Conservation (phyloP, 306 rosid genomes). For the Vicia sativa region DNA sequence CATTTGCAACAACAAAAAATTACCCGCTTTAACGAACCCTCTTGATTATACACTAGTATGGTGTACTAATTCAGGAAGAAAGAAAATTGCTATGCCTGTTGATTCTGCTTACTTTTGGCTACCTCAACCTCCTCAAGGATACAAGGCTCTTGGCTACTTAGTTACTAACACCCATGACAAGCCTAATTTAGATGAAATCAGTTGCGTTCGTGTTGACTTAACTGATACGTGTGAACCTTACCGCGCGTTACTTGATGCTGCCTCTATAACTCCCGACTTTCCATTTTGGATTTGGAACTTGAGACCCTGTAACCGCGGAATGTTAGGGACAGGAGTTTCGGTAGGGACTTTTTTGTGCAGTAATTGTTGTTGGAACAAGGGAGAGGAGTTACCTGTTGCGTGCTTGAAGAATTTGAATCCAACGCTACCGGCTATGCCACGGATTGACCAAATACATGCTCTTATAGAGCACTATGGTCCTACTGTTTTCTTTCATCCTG, state of each 20-base stretch:
- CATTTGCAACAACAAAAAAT: conserved; percentile 32
- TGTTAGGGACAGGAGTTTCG: conserved; percentile 67
- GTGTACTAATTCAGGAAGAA: conserved; percentile 60
- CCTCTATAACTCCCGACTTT: conserved; percentile 35
- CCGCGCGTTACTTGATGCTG: conserved; percentile 46
- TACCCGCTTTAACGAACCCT: conserved; percentile 64
- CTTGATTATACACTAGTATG: conserved; percentile 69
- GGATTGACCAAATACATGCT: conserved; percentile 68
- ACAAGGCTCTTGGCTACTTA: conserved; percentile 70
- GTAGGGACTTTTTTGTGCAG: conserved; percentile 76
- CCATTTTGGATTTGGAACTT: conserved; percentile 66
- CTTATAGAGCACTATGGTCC: conserved; percentile 89
- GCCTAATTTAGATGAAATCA: conserved; percentile 72
- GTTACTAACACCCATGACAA: conserved; percentile 63
- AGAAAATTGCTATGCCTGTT: conserved; percentile 38
- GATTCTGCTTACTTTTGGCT: conserved; percentile 74
- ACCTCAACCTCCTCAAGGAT: conserved; percentile 84
- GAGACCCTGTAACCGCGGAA: conserved; percentile 69
- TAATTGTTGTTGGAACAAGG: conserved; percentile 41
- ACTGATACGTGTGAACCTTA: conserved; percentile 68
- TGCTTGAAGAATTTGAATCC: conserved; percentile 85
- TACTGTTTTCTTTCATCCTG: conserved; percentile 80
- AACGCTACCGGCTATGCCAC: conserved; percentile 63
- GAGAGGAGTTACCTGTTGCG: conserved; percentile 58
- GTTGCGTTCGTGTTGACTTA: conserved; percentile 77